Percentiles rank a stretch among this genome's conserved stretches.
phyloP scores from a whole-genome alignment of 2,329 filamentous ascomycete genomes.

The Sarocladiaceae sp. region DNA sequence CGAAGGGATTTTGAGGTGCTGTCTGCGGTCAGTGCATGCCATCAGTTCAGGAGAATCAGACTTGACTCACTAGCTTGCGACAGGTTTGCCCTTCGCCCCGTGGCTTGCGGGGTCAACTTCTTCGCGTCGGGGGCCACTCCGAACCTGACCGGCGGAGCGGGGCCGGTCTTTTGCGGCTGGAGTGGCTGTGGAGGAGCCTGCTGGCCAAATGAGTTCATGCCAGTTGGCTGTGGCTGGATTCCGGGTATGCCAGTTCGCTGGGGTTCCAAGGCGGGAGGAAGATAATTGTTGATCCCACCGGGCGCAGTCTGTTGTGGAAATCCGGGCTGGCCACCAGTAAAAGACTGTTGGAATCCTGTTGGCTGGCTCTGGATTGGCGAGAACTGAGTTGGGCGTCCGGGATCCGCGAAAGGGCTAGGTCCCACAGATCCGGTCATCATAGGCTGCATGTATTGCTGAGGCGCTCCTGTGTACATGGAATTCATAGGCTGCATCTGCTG shows the following conservation, averaged over 20 bases:
- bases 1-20: conserved; percentile 50
- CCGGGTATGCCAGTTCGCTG: conserved; percentile 48
- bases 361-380: conserved; percentile 52
- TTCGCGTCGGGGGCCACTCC: conserved; percentile 68
- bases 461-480: conserved; percentile 30
- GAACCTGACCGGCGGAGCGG: conserved; percentile 82
- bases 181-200: conserved; percentile 33
- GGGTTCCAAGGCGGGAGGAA: conserved; percentile 55
- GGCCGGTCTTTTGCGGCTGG: conserved; percentile 48
- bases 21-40: not conserved
- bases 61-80: conserved; percentile 84
- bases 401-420: conserved; percentile 34
- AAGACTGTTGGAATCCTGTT: conserved; percentile 50
- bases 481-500: conserved; percentile 18
- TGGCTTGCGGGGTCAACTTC: conserved; percentile 78
- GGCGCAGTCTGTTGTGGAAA: conserved; percentile 33
- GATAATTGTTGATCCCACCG: conserved; percentile 48
- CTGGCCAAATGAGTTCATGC: conserved; percentile 43
- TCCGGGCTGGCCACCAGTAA: conserved; percentile 40
- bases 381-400: conserved; percentile 33
- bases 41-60: not conserved
- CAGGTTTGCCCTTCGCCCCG: conserved; percentile 83
- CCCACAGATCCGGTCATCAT: conserved; percentile 39
- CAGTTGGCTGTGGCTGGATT: conserved; percentile 43
- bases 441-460: conserved; percentile 37